Conservation (phyloP, 2,329 filamentous ascomycete genomes). For the Claviceps quebecensis region DNA sequence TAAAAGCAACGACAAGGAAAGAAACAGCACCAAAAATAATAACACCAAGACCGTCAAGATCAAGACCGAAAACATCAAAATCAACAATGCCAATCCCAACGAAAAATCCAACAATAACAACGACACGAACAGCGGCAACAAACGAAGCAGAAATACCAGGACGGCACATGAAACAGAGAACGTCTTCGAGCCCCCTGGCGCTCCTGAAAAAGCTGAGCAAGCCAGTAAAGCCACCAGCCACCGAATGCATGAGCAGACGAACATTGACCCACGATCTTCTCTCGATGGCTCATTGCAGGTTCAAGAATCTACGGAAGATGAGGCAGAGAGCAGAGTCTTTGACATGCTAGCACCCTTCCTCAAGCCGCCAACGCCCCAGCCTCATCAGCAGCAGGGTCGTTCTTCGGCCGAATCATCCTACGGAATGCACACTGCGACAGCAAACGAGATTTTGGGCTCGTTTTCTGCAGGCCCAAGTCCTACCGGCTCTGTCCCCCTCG, state of each 20-base stretch:
- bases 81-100: not conserved
- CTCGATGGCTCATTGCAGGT: not conserved
- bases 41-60: not conserved
- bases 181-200: not conserved
- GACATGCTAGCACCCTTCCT: slow-evolving; percentile 36
- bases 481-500: slow-evolving; percentile 14
- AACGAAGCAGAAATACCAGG: not conserved
- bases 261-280: not conserved
- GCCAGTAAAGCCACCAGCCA: not conserved
- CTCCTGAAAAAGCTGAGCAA: not conserved
- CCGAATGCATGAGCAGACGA: not conserved
- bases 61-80: not conserved
- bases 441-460: slow-evolving; percentile 35
- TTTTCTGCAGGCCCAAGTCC: slow-evolving; percentile 20
- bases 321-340: slow-evolving; percentile 27
- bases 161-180: not conserved
- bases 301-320: slow-evolving; percentile 13
- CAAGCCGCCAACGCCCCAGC: slow-evolving; percentile 28
- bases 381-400: slow-evolving; percentile 15
- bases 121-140: not conserved
- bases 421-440: slow-evolving; percentile 38
- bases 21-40: not conserved
- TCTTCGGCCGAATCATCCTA: slow-evolving; percentile 33
- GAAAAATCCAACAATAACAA: not conserved
- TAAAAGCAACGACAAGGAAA: not conserved